Evolutionary conservation across 768 basidiomycete species (phyloP).

Genomic region (Pleurotus pulmonarius): DNA sequence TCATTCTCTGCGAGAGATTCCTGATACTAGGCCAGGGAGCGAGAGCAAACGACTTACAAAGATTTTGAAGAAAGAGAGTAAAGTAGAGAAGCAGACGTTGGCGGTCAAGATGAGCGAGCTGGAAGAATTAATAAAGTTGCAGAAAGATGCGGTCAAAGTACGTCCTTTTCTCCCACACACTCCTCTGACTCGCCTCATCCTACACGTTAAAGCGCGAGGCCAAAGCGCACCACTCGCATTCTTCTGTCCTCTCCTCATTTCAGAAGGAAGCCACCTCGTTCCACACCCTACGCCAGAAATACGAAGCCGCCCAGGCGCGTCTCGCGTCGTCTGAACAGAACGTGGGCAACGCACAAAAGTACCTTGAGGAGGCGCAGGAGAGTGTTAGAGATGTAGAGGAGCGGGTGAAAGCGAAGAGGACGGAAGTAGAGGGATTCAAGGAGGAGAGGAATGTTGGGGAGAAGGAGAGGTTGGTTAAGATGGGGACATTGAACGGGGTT

Average conservation of each 20-base stretch:
- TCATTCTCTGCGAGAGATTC: too few species aligned
- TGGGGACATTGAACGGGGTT: constrained; percentile 34
- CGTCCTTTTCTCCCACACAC: constrained; percentile 6
- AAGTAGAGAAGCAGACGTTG: constrained; percentile 62
- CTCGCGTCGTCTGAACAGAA: constrained; percentile 42
- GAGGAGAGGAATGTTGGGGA: constrained; percentile 68
- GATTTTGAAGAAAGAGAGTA: constrained; percentile 67
- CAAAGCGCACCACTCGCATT: constrained; percentile 48
- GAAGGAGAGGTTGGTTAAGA: constrained; percentile 54
- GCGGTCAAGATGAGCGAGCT: constrained; percentile 61
- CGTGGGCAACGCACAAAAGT: constrained; percentile 51
- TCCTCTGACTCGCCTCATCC: constrained; percentile 6
- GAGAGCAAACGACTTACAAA: constrained; percentile 62
- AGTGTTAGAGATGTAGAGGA: not conserved
- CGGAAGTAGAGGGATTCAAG: constrained; percentile 67
- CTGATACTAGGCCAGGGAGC: constrained; percentile 17
- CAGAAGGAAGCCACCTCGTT: constrained; percentile 64
- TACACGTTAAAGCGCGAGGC: constrained; percentile 45
- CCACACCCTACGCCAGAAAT: constrained; percentile 58
- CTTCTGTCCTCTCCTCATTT: constrained; percentile 49
- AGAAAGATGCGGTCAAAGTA: constrained; percentile 62
- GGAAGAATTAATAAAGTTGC: constrained; percentile 63
- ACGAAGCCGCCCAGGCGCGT: constrained; percentile 47
- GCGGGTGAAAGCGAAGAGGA: constrained; percentile 53
- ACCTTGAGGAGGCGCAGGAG: constrained; percentile 39